Percentiles rank a stretch among this genome's conserved stretches.
Evolutionary conservation across 2,329 filamentous ascomycete species (phyloP).

Genomic region (Endoconidiophora laricicola): DNA sequence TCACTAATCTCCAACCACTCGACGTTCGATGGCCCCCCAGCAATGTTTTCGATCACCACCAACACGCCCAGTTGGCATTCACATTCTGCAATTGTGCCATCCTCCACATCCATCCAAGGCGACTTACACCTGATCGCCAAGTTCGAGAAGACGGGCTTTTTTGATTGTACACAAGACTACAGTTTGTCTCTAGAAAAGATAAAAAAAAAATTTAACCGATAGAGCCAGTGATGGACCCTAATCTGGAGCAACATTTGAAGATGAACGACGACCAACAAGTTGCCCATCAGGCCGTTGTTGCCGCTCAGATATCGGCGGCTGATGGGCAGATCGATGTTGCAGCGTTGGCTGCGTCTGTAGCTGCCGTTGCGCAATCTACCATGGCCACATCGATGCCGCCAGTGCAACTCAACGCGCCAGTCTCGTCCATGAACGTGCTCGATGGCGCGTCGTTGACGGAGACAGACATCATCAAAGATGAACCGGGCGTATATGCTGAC

Average conservation of each 20-base stretch:
- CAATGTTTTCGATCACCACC: conserved; percentile 8
- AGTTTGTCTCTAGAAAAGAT: too few species aligned
- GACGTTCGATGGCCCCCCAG: conserved; percentile 10
- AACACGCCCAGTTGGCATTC: neutral
- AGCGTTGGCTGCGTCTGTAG: neutral
- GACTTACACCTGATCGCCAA: neutral
- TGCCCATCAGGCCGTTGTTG: too few species aligned
- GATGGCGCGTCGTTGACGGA: neutral
- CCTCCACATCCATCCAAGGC: neutral
- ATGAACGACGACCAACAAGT: too few species aligned
- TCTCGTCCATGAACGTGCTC: neutral
- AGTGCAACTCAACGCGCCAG: neutral
- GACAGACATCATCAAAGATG: neutral
- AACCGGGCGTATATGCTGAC: neutral
- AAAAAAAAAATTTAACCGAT: too few species aligned
- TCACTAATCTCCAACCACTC: conserved; percentile 12
- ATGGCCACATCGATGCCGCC: neutral
- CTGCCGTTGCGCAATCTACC: neutral
- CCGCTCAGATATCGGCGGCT: too few species aligned
- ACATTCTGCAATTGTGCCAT: neutral
- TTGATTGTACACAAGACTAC: too few species aligned
- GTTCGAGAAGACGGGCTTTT: too few species aligned
- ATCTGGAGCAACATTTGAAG: too few species aligned
- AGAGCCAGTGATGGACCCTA: too few species aligned
- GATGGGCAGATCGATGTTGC: too few species aligned